Conservation (phyloP, 192 early-diverging fungal genomes). For the Coemansia pectinata region DNA sequence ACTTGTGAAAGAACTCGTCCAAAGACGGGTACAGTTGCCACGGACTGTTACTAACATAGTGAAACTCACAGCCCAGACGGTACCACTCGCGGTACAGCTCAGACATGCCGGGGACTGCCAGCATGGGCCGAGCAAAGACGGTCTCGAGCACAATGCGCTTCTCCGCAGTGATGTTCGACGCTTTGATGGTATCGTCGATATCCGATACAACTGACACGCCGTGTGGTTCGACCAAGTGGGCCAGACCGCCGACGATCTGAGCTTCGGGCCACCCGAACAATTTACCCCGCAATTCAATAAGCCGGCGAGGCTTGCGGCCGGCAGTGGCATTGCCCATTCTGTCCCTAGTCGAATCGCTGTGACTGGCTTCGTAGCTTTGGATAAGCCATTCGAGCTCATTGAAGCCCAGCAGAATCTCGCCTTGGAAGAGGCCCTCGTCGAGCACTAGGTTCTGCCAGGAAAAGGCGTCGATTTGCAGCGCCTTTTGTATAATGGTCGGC, state of each 20-base stretch:
- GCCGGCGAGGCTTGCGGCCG: slow-evolving; percentile 9
- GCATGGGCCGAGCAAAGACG: slow-evolving; percentile 54
- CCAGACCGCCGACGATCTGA: slow-evolving; percentile 20
- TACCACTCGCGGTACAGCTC: slow-evolving; percentile 69
- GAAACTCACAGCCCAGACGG: slow-evolving; percentile 64
- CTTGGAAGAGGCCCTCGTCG: slow-evolving; percentile 45
- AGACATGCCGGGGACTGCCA: slow-evolving; percentile 78
- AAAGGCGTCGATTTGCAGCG: slow-evolving; percentile 51
- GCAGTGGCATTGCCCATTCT: background rate
- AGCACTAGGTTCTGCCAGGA: slow-evolving; percentile 43
- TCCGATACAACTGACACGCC: slow-evolving; percentile 82
- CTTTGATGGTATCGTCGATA: slow-evolving; percentile 93
- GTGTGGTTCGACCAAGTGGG: slow-evolving; percentile 54
- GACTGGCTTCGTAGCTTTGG: slow-evolving; percentile 35
- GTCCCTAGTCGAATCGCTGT: background rate
- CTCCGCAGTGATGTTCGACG: slow-evolving; percentile 72
- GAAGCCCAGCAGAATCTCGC: slow-evolving; percentile 50
- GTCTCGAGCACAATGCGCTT: slow-evolving; percentile 63
- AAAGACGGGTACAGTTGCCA: slow-evolving; percentile 79
- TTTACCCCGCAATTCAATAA: slow-evolving; percentile 41
- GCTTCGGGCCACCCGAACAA: slow-evolving; percentile 24
- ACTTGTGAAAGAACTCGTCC: slow-evolving; percentile 61
- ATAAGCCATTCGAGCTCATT: slow-evolving; percentile 54
- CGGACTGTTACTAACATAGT: slow-evolving; percentile 87
- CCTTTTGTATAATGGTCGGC: slow-evolving; percentile 44